Evolutionary conservation across 2,329 filamentous ascomycete genomes (phyloP), one percentile per base, ranked within the genome.

Genomic region (Arthrobotrys musiformis): DNA sequence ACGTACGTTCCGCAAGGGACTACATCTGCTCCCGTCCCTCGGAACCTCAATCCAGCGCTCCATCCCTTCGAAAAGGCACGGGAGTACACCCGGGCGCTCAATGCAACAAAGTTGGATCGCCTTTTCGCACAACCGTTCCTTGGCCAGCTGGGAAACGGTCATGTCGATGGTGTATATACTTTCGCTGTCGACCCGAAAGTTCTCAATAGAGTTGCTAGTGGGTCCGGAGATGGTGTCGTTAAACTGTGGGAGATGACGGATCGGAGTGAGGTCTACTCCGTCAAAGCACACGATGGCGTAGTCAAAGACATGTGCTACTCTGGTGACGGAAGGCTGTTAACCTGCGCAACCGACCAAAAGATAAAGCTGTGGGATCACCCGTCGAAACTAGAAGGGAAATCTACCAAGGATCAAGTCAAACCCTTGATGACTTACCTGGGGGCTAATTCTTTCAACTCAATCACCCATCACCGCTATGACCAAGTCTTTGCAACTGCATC

Each of bases 301-400:
- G 93, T 98, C 80, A 97, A 97, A 86, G 92, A 92, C 13, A 87
- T 97, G 82, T 91, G 90, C 80, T 99, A 94, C 92, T 97, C 79
- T 2, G 75, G 70, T n/a, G 93, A 97, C 81, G 89, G 90, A 82
- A 94, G 93, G 82, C 86, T 98, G 13, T 85, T 98, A 54, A 94
- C 93, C 1, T 97, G 94, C 82, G 93, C 92, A 4, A 90, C 90
- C 76, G 95, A 99, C 84, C 89, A 90, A 80, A 91, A 92, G 2
- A 89, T 98, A 81, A 97, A 98, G 84, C 86, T 99, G 33, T 97
- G 92, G 85, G 93, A 97, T 81, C 94, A 78, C 15, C 74, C 67
- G 2, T 76, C 72, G 22, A 76, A 66, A 11, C 22, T 64, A 4
- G 56, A 76, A 30, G 64, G 48, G 9, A 66, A 60, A 52, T 64